A percentile compares a stretch with the other conserved stretches of the same genome.
These are phyloP conservation scores for Aspergillus sparsus DNA, from an alignment of 495 filamentous ascomycete genomes.

Conservation along the genomic window DNA sequence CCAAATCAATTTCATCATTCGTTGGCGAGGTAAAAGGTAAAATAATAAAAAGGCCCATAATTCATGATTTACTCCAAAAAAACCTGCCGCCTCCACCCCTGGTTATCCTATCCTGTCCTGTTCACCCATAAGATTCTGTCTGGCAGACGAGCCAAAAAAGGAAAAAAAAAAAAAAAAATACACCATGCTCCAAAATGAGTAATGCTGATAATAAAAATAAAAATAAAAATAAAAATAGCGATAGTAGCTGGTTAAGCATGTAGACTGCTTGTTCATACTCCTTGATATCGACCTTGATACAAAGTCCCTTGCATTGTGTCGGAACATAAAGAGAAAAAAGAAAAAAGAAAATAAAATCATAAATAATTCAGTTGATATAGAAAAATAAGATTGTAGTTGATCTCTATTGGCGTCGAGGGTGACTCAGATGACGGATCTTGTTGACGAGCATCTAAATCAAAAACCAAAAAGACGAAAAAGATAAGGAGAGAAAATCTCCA, in stretches of 20 bases:
- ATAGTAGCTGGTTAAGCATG: no score
- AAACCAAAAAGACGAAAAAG: not conserved
- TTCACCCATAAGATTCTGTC: not conserved
- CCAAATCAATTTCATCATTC: no score
- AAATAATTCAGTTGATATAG: not conserved
- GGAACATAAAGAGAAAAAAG: not conserved
- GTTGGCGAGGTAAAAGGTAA: no score
- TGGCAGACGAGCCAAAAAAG: not conserved
- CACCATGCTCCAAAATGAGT: slow-evolving; percentile 1
- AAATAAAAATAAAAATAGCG: not conserved
- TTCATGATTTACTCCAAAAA: no score
- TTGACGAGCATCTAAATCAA: not conserved
- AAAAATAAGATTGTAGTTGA: not conserved
- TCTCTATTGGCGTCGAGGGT: not conserved
- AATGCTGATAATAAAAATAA: not conserved
- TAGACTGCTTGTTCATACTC: no score
- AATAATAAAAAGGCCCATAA: no score
- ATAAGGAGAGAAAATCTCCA: not conserved
- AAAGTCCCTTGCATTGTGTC: not conserved
- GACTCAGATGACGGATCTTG: not conserved
- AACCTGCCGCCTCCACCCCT: no score
- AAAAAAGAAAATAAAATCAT: not conserved
- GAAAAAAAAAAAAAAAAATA: not conserved
- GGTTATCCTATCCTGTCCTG: not conserved
- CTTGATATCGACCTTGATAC: no score